A percentile compares a stretch with the other conserved stretches of the same genome.
phyloP scores from a whole-genome alignment of 305 asterid species.

The Fraxinus xanthoxyloides region DNA sequence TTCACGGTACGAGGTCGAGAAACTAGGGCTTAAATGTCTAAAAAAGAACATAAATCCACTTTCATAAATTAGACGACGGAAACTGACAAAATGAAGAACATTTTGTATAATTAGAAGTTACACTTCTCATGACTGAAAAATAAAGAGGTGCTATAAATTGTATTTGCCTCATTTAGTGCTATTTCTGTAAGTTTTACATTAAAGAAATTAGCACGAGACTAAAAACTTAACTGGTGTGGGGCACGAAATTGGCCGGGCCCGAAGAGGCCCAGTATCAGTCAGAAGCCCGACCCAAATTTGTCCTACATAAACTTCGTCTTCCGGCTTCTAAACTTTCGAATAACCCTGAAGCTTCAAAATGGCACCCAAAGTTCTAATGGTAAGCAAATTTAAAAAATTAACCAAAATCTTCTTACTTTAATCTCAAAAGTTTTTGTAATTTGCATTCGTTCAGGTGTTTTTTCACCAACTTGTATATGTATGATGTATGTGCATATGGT shows the following conservation, averaged over 20 bases:
- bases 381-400: constrained; percentile 5
- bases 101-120: too few relatives aligned
- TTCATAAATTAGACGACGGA: neutral
- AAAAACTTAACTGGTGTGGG: neutral
- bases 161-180: neutral
- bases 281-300: neutral
- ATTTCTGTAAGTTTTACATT: neutral
- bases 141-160: neutral
- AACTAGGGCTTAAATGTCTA: neutral
- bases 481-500: neutral
- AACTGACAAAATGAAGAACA: neutral
- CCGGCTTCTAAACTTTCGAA: neutral
- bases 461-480: neutral
- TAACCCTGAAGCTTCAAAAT: constrained; percentile 25
- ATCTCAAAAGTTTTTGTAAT: neutral
- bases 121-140: too few relatives aligned
- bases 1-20: neutral
- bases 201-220: neutral
- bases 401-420: neutral
- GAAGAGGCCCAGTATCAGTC: neutral
- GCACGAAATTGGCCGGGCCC: neutral
- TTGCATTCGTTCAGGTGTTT: neutral
- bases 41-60: neutral
- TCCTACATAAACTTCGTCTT: neutral
- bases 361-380: constrained; percentile 71